phyloP scores from a whole-genome alignment of 768 basidiomycete genomes.

The Amylocystis lapponica region DNA sequence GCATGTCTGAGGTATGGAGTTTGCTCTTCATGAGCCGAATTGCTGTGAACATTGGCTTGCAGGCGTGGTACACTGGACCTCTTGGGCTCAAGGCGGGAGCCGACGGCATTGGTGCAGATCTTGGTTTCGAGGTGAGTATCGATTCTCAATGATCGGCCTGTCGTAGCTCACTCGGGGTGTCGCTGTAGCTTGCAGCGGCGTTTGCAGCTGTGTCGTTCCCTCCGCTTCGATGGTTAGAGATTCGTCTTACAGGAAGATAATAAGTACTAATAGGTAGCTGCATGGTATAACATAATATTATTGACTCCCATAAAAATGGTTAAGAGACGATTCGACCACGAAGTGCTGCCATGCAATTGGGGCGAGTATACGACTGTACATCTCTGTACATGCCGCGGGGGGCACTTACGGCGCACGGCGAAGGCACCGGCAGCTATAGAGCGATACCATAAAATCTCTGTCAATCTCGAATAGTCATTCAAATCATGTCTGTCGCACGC shows the following conservation, averaged over 20 bases:
- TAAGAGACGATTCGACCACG: neutral
- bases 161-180: too few species aligned
- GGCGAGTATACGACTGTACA: too few species aligned
- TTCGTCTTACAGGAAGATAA: slow-evolving; percentile 35
- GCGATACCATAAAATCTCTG: too few species aligned
- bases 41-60: neutral
- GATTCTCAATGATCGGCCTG: too few species aligned
- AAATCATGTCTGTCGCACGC: slow-evolving; percentile 12
- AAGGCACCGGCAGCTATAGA: too few species aligned
- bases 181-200: slow-evolving; percentile 34
- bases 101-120: slow-evolving; percentile 38
- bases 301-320: neutral
- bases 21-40: neutral
- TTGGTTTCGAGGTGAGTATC: slow-evolving; percentile 46
- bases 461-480: too few species aligned
- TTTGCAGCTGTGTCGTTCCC: slow-evolving; percentile 44
- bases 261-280: too few species aligned
- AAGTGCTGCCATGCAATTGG: too few species aligned
- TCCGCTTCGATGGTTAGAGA: slow-evolving; percentile 45
- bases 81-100: slow-evolving; percentile 38
- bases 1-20: slow-evolving; percentile 39
- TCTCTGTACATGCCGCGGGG: too few species aligned
- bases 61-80: slow-evolving; percentile 47
- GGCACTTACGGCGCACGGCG: too few species aligned
- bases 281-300: too few species aligned